Evolutionary conservation across 2,329 filamentous ascomycete species (phyloP).

Genomic region (Lachnellula willkommii): DNA sequence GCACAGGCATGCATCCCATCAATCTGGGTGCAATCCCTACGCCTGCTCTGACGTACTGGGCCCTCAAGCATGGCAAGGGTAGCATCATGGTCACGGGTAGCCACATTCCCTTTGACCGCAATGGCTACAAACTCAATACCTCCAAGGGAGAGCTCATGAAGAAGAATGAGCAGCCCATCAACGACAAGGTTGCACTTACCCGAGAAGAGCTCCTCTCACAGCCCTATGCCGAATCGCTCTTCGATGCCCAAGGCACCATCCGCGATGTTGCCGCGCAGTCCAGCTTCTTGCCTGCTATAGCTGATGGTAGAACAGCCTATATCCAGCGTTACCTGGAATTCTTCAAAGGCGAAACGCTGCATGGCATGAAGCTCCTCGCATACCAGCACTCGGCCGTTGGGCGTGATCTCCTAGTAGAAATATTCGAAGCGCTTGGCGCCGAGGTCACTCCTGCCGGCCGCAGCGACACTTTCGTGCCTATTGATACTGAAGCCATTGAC

Average conservation of each 20-base stretch:
- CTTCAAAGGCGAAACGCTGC: slow-evolving; percentile 28
- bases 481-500: slow-evolving; percentile 34
- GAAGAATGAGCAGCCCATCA: slow-evolving; percentile 31
- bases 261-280: slow-evolving; percentile 11
- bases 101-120: slow-evolving; percentile 34
- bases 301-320: slow-evolving; percentile 25
- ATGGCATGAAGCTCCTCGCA: slow-evolving; percentile 28
- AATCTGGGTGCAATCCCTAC: slow-evolving; percentile 33
- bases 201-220: slow-evolving; percentile 28
- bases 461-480: slow-evolving; percentile 33
- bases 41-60: slow-evolving; percentile 30
- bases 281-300: slow-evolving; percentile 13
- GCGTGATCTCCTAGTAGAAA: slow-evolving; percentile 30
- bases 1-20: slow-evolving; percentile 28
- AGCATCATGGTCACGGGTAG: slow-evolving; percentile 35
- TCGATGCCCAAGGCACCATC: slow-evolving; percentile 29
- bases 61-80: slow-evolving; percentile 29
- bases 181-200: slow-evolving; percentile 23
- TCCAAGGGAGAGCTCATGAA: slow-evolving; percentile 32
- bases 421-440: slow-evolving; percentile 30
- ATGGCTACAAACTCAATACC: slow-evolving; percentile 34
- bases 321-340: slow-evolving; percentile 31
- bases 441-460: slow-evolving; percentile 29
- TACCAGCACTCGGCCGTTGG: slow-evolving; percentile 34
- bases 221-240: slow-evolving; percentile 27